Evolutionary conservation across 2,329 filamentous ascomycete genomes (phyloP).

Genomic region (Diaporthe citriasiana): DNA sequence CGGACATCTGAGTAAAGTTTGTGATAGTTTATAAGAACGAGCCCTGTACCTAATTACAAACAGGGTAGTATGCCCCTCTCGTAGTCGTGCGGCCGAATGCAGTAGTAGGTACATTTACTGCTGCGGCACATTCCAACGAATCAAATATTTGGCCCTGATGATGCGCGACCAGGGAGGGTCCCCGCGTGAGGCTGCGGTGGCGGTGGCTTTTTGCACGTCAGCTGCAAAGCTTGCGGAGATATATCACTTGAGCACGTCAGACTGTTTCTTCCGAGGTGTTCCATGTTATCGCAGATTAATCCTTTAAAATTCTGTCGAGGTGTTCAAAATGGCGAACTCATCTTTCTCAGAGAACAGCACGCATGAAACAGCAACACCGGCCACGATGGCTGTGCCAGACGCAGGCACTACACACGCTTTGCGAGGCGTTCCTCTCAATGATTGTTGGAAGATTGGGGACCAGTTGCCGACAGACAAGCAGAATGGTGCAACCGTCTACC

Average conservation of each 20-base stretch:
- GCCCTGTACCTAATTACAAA: no score
- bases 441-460: slow-evolving; percentile 1
- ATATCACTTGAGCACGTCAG: background rate
- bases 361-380: background rate
- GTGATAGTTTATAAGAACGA: no score
- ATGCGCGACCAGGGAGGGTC: background rate
- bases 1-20: no score
- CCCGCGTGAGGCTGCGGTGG: background rate
- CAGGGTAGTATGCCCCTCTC: background rate
- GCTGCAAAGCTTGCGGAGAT: background rate
- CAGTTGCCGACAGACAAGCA: background rate
- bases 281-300: background rate
- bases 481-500: slow-evolving; percentile 12
- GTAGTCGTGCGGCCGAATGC: background rate
- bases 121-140: background rate
- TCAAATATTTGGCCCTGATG: background rate
- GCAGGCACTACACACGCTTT: background rate
- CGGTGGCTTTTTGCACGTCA: background rate
- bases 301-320: background rate
- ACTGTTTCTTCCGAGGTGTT: background rate
- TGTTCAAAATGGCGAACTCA: background rate
- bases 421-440: background rate
- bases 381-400: background rate
- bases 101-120: background rate
- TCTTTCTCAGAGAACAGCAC: background rate